Evolutionary conservation across 345 rosid genomes (phyloP).

Genomic region (Brassica carinata): DNA sequence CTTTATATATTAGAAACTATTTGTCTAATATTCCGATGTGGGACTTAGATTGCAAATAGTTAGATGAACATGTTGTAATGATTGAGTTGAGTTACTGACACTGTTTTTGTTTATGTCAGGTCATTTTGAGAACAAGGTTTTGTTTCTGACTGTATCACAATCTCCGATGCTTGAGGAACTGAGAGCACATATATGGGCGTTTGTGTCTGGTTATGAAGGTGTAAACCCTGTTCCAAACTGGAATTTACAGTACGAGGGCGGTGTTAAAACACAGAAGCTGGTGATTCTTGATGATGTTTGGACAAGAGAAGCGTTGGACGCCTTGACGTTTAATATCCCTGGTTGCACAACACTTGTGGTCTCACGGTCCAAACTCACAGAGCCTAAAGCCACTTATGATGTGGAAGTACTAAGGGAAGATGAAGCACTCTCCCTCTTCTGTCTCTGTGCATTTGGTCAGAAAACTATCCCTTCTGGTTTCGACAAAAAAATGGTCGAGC

Average conservation of each 20-base stretch:
- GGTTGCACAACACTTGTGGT: slow-evolving; percentile 77
- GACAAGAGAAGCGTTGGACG: slow-evolving; percentile 50
- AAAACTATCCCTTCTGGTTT: slow-evolving; percentile 58
- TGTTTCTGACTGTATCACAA: slow-evolving; percentile 83
- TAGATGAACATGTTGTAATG: not conserved
- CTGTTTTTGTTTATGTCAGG: slow-evolving; percentile 40
- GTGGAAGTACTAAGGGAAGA: slow-evolving; percentile 66
- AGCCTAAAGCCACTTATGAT: slow-evolving; percentile 46
- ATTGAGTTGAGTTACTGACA: not conserved
- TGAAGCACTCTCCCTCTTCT: slow-evolving; percentile 71
- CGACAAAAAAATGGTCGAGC: slow-evolving; percentile 54
- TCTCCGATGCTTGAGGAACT: slow-evolving; percentile 68
- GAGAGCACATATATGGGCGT: slow-evolving; percentile 47
- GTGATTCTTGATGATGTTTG: slow-evolving; percentile 44
- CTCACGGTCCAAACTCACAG: slow-evolving; percentile 65
- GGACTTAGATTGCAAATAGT: not conserved
- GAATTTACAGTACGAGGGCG: slow-evolving; percentile 43
- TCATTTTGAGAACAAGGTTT: slow-evolving; percentile 51
- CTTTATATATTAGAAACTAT: no score
- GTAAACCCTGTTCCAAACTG: slow-evolving; percentile 38
- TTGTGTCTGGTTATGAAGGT: slow-evolving; percentile 48
- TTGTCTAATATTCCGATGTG: not conserved
- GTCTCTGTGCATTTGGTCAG: slow-evolving; percentile 73
- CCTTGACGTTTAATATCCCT: slow-evolving; percentile 50
- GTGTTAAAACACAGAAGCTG: slow-evolving; percentile 38